Percentiles rank a stretch among this genome's conserved stretches.
phyloP scores from a whole-genome alignment of 176 grass and related monocot genomes.

The Carex parvula region DNA sequence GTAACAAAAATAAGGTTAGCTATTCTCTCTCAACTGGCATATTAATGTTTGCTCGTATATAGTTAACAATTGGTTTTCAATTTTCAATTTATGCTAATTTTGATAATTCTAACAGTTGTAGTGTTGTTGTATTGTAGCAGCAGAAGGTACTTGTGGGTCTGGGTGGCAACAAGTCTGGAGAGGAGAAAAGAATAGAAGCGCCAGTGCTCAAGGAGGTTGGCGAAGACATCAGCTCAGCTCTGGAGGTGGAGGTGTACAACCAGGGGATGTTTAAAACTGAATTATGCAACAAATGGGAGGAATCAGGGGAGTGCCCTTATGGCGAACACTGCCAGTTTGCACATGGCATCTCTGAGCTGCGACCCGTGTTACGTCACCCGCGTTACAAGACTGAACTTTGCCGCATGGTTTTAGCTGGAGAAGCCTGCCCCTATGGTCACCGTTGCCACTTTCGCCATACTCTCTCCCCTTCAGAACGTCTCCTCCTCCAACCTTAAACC shows the following conservation, averaged over 20 bases:
- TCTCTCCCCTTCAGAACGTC: conserved; percentile 64
- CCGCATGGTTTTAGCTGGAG: conserved; percentile 90
- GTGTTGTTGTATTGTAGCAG: conserved; percentile 27
- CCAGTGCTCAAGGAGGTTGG: conserved; percentile 24
- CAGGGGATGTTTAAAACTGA: conserved; percentile 99
- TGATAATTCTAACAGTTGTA: neutral
- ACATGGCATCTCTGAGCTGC: conserved; percentile 90
- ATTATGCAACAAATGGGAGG: conserved; percentile 99
- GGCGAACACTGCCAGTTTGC: conserved; percentile 93
- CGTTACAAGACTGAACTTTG: conserved; percentile 97
- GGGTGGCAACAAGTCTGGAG: conserved; percentile 31
- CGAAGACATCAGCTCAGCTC: conserved; percentile 12
- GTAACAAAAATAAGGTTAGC: neutral
- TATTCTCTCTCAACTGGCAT: neutral
- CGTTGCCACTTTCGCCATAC: conserved; percentile 97
- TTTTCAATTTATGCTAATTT: neutral
- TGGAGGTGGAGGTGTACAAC: conserved; percentile 89
- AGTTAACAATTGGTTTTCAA: neutral
- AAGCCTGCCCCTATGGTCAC: conserved; percentile 85
- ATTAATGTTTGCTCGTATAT: neutral
- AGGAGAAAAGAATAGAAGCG: conserved; percentile 16
- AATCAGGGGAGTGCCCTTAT: conserved; percentile 79
- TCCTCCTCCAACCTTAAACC: conserved; percentile 35
- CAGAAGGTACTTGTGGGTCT: conserved; percentile 39
- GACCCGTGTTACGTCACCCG: conserved; percentile 91